These are phyloP conservation scores for Rhynchosporium graminicola DNA, from an alignment of 2,329 filamentous ascomycete genomes.

Conservation along the genomic window DNA sequence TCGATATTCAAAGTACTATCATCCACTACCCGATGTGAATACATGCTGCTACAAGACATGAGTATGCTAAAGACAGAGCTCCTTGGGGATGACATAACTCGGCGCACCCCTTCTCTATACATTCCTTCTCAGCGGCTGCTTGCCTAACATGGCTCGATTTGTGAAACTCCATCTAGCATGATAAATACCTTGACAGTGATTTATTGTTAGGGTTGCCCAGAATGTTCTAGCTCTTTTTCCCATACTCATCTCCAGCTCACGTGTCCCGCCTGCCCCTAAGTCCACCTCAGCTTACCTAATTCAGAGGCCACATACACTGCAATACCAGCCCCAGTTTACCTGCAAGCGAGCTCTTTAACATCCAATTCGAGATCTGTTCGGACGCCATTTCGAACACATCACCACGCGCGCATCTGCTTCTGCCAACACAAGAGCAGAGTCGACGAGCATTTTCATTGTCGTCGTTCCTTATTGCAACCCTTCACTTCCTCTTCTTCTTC, in stretches of 20 bases:
- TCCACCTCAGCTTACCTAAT: neutral
- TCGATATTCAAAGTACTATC: too few species aligned
- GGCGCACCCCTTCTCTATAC: too few species aligned
- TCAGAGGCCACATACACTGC: conserved; percentile 31
- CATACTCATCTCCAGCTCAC: conserved; percentile 1
- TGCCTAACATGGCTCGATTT: too few species aligned
- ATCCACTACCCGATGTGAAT: too few species aligned
- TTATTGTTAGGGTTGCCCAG: too few species aligned
- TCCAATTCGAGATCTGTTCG: conserved; percentile 35
- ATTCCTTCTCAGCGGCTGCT: too few species aligned
- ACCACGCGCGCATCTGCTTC: conserved; percentile 32
- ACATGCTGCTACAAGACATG: too few species aligned
- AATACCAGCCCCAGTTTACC: conserved; percentile 26
- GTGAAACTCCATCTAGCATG: too few species aligned
- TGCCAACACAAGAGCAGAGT: conserved; percentile 36
- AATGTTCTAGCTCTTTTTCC: too few species aligned
- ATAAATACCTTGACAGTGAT: too few species aligned
- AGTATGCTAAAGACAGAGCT: too few species aligned
- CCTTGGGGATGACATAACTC: too few species aligned
- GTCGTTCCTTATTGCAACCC: conserved; percentile 30
- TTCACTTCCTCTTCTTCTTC: conserved; percentile 37
- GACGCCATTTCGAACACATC: conserved; percentile 37
- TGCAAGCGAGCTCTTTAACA: conserved; percentile 27
- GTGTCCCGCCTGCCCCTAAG: neutral
- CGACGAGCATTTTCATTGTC: conserved; percentile 33